Conservation (phyloP, 2,329 filamentous ascomycete genomes). For the Chaetomiaceae sp. region DNA sequence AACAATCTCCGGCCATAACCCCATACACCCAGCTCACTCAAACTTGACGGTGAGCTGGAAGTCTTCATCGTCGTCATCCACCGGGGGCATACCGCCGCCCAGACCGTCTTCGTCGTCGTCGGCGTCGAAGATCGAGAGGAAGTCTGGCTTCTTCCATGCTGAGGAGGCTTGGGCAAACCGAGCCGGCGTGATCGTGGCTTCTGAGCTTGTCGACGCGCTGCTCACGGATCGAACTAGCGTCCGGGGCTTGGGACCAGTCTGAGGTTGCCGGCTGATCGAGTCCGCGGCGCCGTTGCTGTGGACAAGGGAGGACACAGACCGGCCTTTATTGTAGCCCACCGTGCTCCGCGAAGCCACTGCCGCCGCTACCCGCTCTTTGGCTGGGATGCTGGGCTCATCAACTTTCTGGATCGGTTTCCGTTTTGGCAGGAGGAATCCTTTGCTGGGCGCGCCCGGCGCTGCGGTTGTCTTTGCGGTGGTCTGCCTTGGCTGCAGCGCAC, state of each 20-base stretch:
- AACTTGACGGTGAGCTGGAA: constrained; percentile 48
- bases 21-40: constrained; percentile 3
- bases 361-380: constrained; percentile 54
- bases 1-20: too few species aligned
- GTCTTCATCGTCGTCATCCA: constrained; percentile 45
- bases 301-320: constrained; percentile 46
- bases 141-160: constrained; percentile 40
- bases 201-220: constrained; percentile 34
- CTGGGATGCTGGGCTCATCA: constrained; percentile 40
- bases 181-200: constrained; percentile 44
- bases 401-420: constrained; percentile 33
- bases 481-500: constrained; percentile 20
- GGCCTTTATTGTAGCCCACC: constrained; percentile 77
- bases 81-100: constrained; percentile 30
- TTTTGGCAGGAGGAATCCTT: constrained; percentile 10
- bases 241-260: constrained; percentile 16
- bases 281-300: constrained; percentile 26
- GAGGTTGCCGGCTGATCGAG: constrained; percentile 14
- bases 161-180: constrained; percentile 31
- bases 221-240: constrained; percentile 30
- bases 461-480: constrained; percentile 14
- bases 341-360: constrained; percentile 70
- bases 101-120: constrained; percentile 42
- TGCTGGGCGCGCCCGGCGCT: constrained; percentile 25
- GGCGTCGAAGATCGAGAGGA: constrained; percentile 52